A percentile compares a stretch with the other conserved stretches of the same genome.
These are phyloP conservation scores for Coemansia sp. DNA, from an alignment of 192 early-diverging fungal genomes.

Conservation along the genomic window DNA sequence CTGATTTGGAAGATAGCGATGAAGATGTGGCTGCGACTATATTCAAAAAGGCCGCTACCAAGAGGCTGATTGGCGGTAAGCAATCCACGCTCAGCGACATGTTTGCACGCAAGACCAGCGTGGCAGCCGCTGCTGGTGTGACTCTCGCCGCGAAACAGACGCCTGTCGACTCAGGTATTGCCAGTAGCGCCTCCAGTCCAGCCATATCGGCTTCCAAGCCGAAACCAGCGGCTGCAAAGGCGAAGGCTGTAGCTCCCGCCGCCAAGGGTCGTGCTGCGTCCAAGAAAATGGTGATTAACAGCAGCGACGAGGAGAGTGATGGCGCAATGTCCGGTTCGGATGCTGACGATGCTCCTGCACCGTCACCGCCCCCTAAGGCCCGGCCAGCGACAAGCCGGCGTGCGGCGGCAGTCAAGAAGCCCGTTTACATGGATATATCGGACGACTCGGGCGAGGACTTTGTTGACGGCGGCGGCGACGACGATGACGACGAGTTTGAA, in stretches of 20 bases:
- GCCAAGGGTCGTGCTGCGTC: slow-evolving; percentile 13
- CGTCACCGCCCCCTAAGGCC: slow-evolving; percentile 8
- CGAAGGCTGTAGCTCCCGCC: slow-evolving; percentile 4
- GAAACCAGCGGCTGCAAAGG: neutral
- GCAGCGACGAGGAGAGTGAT: slow-evolving; percentile 43
- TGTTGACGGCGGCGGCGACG: neutral
- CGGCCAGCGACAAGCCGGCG: slow-evolving; percentile 25
- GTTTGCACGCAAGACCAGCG: slow-evolving; percentile 22
- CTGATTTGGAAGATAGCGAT: slow-evolving; percentile 55
- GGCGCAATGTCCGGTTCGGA: slow-evolving; percentile 10
- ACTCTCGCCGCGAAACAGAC: neutral
- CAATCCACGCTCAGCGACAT: slow-evolving; percentile 33
- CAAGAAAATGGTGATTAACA: slow-evolving; percentile 23
- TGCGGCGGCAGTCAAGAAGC: slow-evolving; percentile 25
- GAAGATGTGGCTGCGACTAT: slow-evolving; percentile 42
- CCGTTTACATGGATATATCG: slow-evolving; percentile 41
- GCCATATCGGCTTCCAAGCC: neutral
- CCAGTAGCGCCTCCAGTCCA: neutral
- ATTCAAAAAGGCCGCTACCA: slow-evolving; percentile 38
- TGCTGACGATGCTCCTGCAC: slow-evolving; percentile 22
- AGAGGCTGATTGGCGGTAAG: slow-evolving; percentile 13
- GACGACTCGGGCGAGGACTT: slow-evolving; percentile 46
- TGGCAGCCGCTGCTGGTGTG: neutral
- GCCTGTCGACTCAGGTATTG: slow-evolving; percentile 4
- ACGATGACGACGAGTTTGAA: slow-evolving; percentile 24